Conservation (phyloP, 345 rosid genomes). For the Rhodamnia argentea region DNA sequence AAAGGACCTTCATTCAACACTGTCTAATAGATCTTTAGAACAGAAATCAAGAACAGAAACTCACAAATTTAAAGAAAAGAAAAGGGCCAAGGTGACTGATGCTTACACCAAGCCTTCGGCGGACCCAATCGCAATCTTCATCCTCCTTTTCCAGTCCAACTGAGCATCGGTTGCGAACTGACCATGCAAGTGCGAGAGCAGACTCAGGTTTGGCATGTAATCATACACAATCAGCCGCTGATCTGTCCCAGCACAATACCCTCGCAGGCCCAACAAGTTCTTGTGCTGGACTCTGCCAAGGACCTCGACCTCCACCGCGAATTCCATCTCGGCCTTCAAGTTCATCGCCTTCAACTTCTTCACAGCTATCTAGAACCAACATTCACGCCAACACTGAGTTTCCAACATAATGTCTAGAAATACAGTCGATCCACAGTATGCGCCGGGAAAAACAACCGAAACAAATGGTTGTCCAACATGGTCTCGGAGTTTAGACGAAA, state of each 20-base stretch:
- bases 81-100: not conserved
- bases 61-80: not conserved
- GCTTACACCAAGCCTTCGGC: constrained; percentile 64
- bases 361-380: constrained; percentile 41
- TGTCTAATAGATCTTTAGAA: not conserved
- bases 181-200: constrained; percentile 62
- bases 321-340: constrained; percentile 72
- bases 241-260: constrained; percentile 54
- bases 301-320: constrained; percentile 67
- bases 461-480: not conserved
- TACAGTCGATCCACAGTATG: not conserved
- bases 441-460: not conserved
- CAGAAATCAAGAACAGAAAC: not conserved
- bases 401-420: not conserved
- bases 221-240: constrained; percentile 64
- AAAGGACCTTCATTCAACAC: not conserved
- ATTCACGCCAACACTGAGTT: not conserved
- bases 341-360: constrained; percentile 62
- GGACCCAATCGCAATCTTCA: constrained; percentile 47
- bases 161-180: constrained; percentile 38
- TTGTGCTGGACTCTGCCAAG: constrained; percentile 67
- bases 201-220: constrained; percentile 71
- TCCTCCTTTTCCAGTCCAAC: constrained; percentile 50
- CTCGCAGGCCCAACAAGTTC: constrained; percentile 55
- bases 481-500: not conserved